These are phyloP conservation scores for Daldinia eschscholtzii DNA, from an alignment of 2,329 filamentous ascomycete genomes.

Conservation along the genomic window DNA sequence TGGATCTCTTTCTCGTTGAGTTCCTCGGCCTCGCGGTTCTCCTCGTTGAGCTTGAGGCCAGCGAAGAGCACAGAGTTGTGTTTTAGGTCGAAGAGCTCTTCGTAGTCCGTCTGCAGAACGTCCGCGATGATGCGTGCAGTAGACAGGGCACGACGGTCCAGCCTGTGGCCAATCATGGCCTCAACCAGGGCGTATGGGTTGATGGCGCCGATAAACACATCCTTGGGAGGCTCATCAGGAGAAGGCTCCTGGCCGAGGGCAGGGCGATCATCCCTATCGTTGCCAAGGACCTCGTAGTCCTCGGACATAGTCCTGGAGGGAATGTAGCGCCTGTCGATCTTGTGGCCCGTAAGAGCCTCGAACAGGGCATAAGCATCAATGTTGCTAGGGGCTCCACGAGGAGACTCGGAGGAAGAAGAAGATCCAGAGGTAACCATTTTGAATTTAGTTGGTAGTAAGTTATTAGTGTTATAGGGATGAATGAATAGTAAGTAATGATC, in stretches of 20 bases:
- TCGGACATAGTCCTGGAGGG: slow-evolving; percentile 48
- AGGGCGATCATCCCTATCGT: slow-evolving; percentile 46
- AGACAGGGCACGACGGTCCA: slow-evolving; percentile 55
- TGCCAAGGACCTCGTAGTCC: slow-evolving; percentile 54
- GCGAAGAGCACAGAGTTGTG: slow-evolving; percentile 59
- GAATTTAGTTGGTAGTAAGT: neutral
- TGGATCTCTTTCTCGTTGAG: slow-evolving; percentile 56
- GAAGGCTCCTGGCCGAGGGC: slow-evolving; percentile 45
- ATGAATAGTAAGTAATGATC: slow-evolving; percentile 17
- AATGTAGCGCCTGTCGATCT: slow-evolving; percentile 47
- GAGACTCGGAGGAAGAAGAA: slow-evolving; percentile 24
- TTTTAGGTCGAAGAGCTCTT: slow-evolving; percentile 62
- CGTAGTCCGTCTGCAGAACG: slow-evolving; percentile 61
- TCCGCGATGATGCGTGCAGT: slow-evolving; percentile 56
- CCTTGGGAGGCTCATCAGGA: slow-evolving; percentile 56
- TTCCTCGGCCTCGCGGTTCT: slow-evolving; percentile 55
- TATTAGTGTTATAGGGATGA: slow-evolving; percentile 7
- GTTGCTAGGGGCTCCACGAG: slow-evolving; percentile 31
- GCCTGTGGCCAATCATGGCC: slow-evolving; percentile 57
- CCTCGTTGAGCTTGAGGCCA: slow-evolving; percentile 57
- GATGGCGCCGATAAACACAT: slow-evolving; percentile 56
- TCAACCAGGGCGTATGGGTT: slow-evolving; percentile 62
- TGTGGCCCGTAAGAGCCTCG: slow-evolving; percentile 56
- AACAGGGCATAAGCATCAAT: slow-evolving; percentile 56
- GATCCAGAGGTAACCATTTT: slow-evolving; percentile 46